Base-by-base conservation (phyloP, 768 basidiomycete genomes). In the Calocera viscosa region DNA sequence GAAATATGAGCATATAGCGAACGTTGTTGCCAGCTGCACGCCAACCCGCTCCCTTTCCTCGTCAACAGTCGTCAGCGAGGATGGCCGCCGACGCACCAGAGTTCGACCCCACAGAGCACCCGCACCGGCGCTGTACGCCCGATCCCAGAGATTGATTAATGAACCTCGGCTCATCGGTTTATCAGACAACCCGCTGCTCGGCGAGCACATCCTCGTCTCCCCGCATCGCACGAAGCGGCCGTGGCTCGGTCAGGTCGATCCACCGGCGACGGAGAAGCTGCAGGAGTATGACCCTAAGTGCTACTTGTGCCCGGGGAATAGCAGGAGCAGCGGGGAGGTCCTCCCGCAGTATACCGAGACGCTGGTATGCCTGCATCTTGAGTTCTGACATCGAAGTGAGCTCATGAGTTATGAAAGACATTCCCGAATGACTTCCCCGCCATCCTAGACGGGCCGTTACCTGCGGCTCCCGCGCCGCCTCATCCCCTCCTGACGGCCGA, bases 161-260 rank as follows among this genome's bases (percentile, higher is more conserved):
- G n/a, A n/a, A n/a, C n/a, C n/a, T n/a, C n/a, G n/a, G n/a, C n/a
- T 35, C 33, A 65, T 8, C 38, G 22, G 28, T 24, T 64, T 66
- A 53, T 16, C 72, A 93, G 91, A 83, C 74, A 94, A 94, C 72
- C 90, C 92, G 2, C 82, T 94, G 67, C 86, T 83, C 0, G 82
- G 84, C 67, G 87, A 87, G 71, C 81, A 90, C 73, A 78, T 93
- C 66, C 84, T 94, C 35, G 88, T 93, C 38, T 93, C 91, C 40
- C 91, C 93, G 0, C 93, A 95, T 75, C 88, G 94, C 64, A 91
- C 82, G 8, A 91, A 90, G 72, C 85, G 94, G 22, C 94, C 94
- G 16, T 96, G 94, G 94, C 81, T 86, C 41, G 93, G 93, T 33
- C 91, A 94, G 74, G 84, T 85, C 1, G 93, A 95, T 69, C 75